Evolutionary conservation across 768 basidiomycete species (phyloP), one percentile per base, ranked within the genome.

Genomic region (Butyriboletus loyo): DNA sequence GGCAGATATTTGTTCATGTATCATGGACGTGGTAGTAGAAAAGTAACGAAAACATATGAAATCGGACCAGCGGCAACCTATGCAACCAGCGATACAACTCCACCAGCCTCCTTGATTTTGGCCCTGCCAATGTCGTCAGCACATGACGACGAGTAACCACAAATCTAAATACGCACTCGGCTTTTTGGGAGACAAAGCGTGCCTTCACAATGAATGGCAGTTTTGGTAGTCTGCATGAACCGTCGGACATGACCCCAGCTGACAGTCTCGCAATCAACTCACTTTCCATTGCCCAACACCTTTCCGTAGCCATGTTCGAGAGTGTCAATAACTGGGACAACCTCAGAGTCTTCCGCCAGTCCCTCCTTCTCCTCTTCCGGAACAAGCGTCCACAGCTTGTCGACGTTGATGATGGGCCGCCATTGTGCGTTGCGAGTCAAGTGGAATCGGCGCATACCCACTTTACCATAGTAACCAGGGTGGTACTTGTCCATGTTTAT

Each of bases 401-500:
- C 97, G 73, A 98, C 86, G 79, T 99, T 99, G 87, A 99, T 91
- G 71, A 87, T 89, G 19, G 96, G 94, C 58, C 88, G 84, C 94
- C 92, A 97, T 75, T 85, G 80, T 62, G 80, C 74, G 75, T 97
- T 97, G 75, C 86, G 87, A 50, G 90, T 93, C 58, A 93, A 75
- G 73, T 99, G 97, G 90, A 89, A 99, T 75, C 87, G 87, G 71
- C 97, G 86, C 96, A 99, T 99, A 92, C 97, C 97, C 72, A 96
- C 92, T 79, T 98, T 98, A 81, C 95, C 95, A 74, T 96, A 98
- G 92, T 98, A 98, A 90, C 95, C 95, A 73, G 94, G 94, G 78
- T 98, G 95, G 88, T 93, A 98, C 78, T 96, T 96, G 77, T 96
- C 94, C 70, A 96, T 91, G 80, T 98, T 97, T 69, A 89, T 95